Conservation (phyloP, 2,329 filamentous ascomycete species). For the Ophiostoma tasmaniense region DNA sequence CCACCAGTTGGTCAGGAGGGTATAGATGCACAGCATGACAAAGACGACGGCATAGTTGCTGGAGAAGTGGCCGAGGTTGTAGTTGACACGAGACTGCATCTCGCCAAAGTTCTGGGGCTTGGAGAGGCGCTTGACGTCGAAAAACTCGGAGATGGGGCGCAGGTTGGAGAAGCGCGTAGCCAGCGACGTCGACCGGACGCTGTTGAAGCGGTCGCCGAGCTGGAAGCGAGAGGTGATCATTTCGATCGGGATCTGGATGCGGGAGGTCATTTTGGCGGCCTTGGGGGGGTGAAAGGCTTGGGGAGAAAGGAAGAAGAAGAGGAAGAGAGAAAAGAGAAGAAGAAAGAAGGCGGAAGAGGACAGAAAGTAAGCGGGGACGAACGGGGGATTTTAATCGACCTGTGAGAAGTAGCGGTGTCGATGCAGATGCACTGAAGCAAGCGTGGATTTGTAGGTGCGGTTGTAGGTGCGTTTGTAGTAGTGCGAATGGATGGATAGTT, state of each 20-base stretch:
- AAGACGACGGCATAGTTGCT: conserved; percentile 97
- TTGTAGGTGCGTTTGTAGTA: conserved; percentile 8
- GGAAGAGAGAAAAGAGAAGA: background rate
- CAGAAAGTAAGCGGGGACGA: conserved; percentile 4
- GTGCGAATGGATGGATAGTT: background rate
- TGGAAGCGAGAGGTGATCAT: conserved; percentile 85
- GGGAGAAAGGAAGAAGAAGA: background rate
- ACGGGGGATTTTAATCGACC: conserved; percentile 8
- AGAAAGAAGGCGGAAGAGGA: background rate
- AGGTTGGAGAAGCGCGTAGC: conserved; percentile 84
- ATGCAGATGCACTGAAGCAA: conserved; percentile 14
- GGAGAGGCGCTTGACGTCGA: conserved; percentile 89
- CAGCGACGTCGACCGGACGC: conserved; percentile 70
- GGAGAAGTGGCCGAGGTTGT: conserved; percentile 94
- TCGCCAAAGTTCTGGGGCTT: conserved; percentile 87
- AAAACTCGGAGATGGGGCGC: conserved; percentile 82
- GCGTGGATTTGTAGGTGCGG: conserved; percentile 7
- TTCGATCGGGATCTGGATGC: conserved; percentile 89
- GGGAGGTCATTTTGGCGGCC: conserved; percentile 50
- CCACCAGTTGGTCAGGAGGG: conserved; percentile 75
- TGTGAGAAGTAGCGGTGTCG: conserved; percentile 17
- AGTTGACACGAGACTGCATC: conserved; percentile 86
- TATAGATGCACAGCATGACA: conserved; percentile 92
- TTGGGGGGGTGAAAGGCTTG: background rate
- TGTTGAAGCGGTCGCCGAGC: conserved; percentile 73